A percentile compares a stretch with the other conserved stretches of the same genome.
phyloP scores from a whole-genome alignment of 495 filamentous ascomycete species.

The Astrocystis sublimbata region DNA sequence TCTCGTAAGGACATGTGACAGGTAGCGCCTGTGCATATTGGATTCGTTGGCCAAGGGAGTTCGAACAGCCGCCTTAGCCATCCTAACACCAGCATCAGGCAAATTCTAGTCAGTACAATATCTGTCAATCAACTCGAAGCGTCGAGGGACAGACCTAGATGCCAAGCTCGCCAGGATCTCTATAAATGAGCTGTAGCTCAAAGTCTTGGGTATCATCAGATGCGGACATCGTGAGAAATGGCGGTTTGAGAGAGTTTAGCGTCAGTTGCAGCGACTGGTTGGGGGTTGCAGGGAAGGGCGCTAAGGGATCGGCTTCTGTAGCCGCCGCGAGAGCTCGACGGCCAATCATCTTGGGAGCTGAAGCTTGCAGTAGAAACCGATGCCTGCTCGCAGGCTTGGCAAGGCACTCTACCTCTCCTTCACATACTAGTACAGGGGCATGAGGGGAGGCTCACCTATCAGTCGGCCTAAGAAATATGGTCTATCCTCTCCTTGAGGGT shows the following conservation, averaged over 20 bases:
- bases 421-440: not conserved
- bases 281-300: not conserved
- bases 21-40: not conserved
- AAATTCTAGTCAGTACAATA: no score
- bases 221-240: not conserved
- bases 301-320: conserved; percentile 4
- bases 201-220: not conserved
- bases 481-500: no score
- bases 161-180: no score
- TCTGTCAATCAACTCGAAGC: not conserved
- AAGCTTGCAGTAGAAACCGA: not conserved
- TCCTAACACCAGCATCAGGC: not conserved
- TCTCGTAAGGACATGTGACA: no score
- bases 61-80: not conserved
- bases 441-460: no score
- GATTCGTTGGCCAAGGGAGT: not conserved
- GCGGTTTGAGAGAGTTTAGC: conserved; percentile 1
- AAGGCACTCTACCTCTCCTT: no score
- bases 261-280: conserved; percentile 6
- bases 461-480: no score
- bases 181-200: no score
- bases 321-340: not conserved
- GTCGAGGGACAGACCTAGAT: not conserved
- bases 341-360: conserved; percentile 6
- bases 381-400: not conserved